Percentiles rank a stretch among this genome's conserved stretches.
Evolutionary conservation across 306 rosid species (phyloP).

Genomic region (Lathyrus sativus): DNA sequence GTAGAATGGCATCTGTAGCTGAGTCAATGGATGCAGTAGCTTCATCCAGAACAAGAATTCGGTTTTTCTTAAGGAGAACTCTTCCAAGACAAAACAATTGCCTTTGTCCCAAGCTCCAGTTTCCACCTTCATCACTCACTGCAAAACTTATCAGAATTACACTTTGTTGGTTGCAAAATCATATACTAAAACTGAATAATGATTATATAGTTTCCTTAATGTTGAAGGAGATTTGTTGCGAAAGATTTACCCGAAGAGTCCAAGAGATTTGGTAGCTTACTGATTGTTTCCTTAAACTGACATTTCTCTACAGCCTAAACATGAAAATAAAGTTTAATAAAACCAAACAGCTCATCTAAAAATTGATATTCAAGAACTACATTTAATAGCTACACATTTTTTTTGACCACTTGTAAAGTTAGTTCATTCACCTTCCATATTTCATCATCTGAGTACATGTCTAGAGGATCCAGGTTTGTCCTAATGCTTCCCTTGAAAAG

Average conservation of each 20-base stretch:
- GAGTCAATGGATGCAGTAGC: conserved; percentile 85
- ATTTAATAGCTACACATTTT: too few relatives aligned
- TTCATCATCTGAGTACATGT: conserved; percentile 69
- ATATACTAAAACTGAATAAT: not conserved
- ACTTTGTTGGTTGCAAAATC: conserved; percentile 12
- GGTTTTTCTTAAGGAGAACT: conserved; percentile 69
- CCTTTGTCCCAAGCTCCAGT: conserved; percentile 80
- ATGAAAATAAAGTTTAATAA: conserved; percentile 11
- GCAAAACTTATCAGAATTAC: conserved; percentile 22
- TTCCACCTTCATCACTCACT: conserved; percentile 90
- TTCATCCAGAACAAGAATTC: conserved; percentile 77
- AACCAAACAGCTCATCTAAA: too few relatives aligned
- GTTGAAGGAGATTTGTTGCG: not conserved
- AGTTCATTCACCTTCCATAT: conserved; percentile 67
- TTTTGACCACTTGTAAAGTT: not conserved
- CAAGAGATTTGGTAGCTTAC: conserved; percentile 57
- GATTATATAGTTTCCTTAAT: not conserved
- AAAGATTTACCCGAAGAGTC: conserved; percentile 58
- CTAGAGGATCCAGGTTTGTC: conserved; percentile 76
- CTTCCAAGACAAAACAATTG: conserved; percentile 83
- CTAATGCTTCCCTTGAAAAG: conserved; percentile 76
- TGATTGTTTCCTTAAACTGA: conserved; percentile 64
- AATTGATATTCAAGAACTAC: too few relatives aligned
- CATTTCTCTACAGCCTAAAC: conserved; percentile 71
- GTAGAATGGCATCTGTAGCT: conserved; percentile 66